phyloP scores from a whole-genome alignment of 208 protist genomes.

The Wallacemonas sp. region DNA sequence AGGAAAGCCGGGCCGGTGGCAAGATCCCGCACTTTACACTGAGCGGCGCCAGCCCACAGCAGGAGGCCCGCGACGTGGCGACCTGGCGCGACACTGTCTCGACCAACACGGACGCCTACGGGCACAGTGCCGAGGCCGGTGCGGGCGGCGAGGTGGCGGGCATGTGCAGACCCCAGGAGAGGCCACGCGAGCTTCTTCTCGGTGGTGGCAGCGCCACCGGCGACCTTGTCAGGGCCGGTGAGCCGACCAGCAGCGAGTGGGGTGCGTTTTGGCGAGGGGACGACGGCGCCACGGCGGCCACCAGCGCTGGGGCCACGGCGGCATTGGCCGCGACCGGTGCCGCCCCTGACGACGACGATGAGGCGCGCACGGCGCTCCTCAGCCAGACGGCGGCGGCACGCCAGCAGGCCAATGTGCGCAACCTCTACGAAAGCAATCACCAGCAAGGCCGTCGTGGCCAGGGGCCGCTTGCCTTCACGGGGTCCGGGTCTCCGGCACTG shows the following conservation, averaged over 20 bases:
- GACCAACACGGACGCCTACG: constrained; percentile 25
- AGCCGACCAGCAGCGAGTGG: constrained; percentile 7
- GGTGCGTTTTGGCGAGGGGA: constrained; percentile 4
- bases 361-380: neutral
- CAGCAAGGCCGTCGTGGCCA: constrained; percentile 4
- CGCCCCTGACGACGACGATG: neutral
- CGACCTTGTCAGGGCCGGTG: neutral
- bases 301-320: neutral
- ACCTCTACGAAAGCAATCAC: constrained; percentile 48
- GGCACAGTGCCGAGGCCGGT: constrained; percentile 22
- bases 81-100: constrained; percentile 11
- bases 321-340: too few relatives aligned
- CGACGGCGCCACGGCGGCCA: neutral
- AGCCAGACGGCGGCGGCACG: constrained; percentile 13
- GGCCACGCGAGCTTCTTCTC: constrained; percentile 15
- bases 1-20: neutral
- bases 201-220: neutral
- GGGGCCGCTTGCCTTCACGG: neutral
- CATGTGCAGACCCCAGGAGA: constrained; percentile 12
- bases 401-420: constrained; percentile 15
- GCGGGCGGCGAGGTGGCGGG: neutral
- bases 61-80: neutral
- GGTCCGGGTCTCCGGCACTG: neutral
- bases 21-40: constrained; percentile 1
- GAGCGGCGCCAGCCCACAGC: constrained; percentile 18